These are phyloP conservation scores for Neurospora terricola DNA, from an alignment of 495 filamentous ascomycete genomes.

Conservation along the genomic window DNA sequence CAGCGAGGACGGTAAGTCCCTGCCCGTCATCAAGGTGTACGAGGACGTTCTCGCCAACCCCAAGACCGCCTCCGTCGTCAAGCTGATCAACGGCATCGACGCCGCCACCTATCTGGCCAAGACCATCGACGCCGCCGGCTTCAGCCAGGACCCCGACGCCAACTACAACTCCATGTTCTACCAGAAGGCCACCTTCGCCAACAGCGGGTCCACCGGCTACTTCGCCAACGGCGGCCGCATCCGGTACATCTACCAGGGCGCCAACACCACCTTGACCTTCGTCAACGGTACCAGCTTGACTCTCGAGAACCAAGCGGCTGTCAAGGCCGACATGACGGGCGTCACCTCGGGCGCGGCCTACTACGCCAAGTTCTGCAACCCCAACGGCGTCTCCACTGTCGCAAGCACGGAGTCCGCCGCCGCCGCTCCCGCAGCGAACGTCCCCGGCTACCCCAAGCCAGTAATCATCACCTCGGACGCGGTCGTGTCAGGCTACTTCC, in stretches of 20 bases:
- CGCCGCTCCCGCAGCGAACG: neutral
- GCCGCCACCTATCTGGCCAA: slow-evolving; percentile 15
- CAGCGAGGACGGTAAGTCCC: slow-evolving; percentile 16
- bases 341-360: slow-evolving; percentile 4
- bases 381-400: neutral
- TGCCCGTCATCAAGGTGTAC: slow-evolving; percentile 19
- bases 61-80: slow-evolving; percentile 7
- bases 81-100: slow-evolving; percentile 23
- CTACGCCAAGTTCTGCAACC: slow-evolving; percentile 16
- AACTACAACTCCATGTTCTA: slow-evolving; percentile 22
- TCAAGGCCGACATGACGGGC: slow-evolving; percentile 8
- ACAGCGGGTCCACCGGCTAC: slow-evolving; percentile 1
- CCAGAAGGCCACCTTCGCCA: neutral
- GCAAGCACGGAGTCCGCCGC: neutral
- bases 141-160: slow-evolving; percentile 22
- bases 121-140: slow-evolving; percentile 6
- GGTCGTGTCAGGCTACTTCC: slow-evolving; percentile 40
- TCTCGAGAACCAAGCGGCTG: slow-evolving; percentile 7
- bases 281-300: slow-evolving; percentile 11
- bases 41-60: slow-evolving; percentile 5
- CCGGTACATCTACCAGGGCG: slow-evolving; percentile 9
- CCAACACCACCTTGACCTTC: slow-evolving; percentile 17
- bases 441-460: slow-evolving; percentile 40
- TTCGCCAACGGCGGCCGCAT: slow-evolving; percentile 8
- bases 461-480: slow-evolving; percentile 32